phyloP scores from a whole-genome alignment of 768 basidiomycete genomes.

The Coprinellus aureogranulatus region DNA sequence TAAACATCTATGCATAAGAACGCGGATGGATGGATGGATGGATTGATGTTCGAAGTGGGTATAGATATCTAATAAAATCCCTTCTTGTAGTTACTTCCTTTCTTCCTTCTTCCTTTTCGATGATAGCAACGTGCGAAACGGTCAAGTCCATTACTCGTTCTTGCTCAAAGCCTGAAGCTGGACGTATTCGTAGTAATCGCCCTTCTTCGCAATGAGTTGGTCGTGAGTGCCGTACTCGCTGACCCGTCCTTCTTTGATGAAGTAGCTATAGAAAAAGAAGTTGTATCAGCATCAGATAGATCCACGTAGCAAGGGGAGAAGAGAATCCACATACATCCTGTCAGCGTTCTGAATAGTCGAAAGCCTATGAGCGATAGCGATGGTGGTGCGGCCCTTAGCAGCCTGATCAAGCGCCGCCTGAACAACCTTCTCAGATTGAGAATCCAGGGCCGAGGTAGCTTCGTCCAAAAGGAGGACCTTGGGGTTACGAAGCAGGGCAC shows the following conservation, averaged over 20 bases:
- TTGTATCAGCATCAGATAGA: not conserved
- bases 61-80: too few relatives aligned
- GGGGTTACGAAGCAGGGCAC: slow-evolving; percentile 78
- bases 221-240: slow-evolving; percentile 80
- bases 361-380: slow-evolving; percentile 86
- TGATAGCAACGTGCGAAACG: too few relatives aligned
- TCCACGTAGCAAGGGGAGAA: too few relatives aligned
- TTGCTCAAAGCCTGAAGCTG: slow-evolving; percentile 59
- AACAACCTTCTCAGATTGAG: slow-evolving; percentile 81
- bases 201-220: slow-evolving; percentile 54
- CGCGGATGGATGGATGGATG: too few relatives aligned
- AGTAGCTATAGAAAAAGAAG: slow-evolving; percentile 48
- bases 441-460: slow-evolving; percentile 81
- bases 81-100: too few relatives aligned
- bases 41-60: too few relatives aligned
- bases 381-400: slow-evolving; percentile 81
- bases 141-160: slow-evolving; percentile 7
- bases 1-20: too few relatives aligned
- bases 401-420: slow-evolving; percentile 86
- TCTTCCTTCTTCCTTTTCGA: too few relatives aligned
- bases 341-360: slow-evolving; percentile 87
- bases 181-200: slow-evolving; percentile 73
- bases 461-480: slow-evolving; percentile 78
- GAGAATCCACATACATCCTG: slow-evolving; percentile 49
- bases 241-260: slow-evolving; percentile 74